Evolutionary conservation across 768 basidiomycete genomes (phyloP).

Genomic region (Steccherinum ochraceum): DNA sequence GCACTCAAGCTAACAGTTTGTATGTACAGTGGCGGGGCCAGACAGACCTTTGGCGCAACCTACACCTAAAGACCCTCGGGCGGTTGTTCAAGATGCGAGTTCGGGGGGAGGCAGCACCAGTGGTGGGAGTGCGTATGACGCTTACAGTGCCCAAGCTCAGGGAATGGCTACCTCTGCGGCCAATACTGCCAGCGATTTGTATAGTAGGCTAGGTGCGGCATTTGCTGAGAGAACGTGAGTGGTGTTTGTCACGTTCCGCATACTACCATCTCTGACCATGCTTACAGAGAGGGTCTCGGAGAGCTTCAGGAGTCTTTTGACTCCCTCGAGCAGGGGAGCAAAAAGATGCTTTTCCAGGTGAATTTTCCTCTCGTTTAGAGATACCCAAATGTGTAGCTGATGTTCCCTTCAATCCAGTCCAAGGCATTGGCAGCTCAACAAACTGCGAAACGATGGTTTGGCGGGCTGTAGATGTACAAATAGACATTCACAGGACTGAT

Average conservation of each 20-base stretch:
- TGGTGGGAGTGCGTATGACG: background rate
- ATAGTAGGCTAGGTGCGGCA: constrained; percentile 34
- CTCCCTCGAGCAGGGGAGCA: constrained; percentile 59
- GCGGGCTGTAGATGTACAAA: constrained; percentile 32
- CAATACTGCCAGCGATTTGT: constrained; percentile 21
- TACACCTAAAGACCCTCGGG: constrained; percentile 8
- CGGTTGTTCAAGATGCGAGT: background rate
- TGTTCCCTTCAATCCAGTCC: constrained; percentile 34
- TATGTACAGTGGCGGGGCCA: constrained; percentile 59
- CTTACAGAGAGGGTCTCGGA: constrained; percentile 52
- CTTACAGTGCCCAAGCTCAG: constrained; percentile 7
- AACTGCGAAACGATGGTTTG: constrained; percentile 61
- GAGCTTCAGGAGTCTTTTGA: constrained; percentile 59
- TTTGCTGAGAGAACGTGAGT: constrained; percentile 59
- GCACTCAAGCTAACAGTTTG: background rate
- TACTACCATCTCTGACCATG: background rate
- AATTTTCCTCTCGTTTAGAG: constrained; percentile 1
- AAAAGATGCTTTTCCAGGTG: constrained; percentile 60
- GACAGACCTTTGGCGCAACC: constrained; percentile 47
- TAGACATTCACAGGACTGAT: too few relatives aligned
- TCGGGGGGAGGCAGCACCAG: background rate
- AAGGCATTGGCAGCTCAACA: constrained; percentile 59
- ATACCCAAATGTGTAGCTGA: background rate
- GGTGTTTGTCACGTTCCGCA: background rate
- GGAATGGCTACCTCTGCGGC: constrained; percentile 15